Evolutionary conservation across 768 basidiomycete species (phyloP).

Genomic region (Mycena metata): DNA sequence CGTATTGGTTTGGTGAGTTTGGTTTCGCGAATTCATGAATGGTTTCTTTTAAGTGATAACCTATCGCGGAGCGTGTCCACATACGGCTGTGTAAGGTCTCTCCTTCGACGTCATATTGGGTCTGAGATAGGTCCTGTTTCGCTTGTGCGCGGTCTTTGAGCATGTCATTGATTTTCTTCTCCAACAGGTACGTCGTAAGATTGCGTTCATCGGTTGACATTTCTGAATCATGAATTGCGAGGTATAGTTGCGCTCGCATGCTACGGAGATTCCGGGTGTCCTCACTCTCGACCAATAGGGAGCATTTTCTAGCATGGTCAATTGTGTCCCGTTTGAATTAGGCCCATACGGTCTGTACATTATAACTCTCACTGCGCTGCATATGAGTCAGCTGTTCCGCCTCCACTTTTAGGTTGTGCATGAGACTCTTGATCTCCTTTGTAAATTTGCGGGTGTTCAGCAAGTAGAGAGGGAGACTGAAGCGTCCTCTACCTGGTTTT

Average conservation of each 20-base stretch:
- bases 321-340: constrained; percentile 9
- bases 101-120: too few relatives aligned
- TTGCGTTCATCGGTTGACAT: too few relatives aligned
- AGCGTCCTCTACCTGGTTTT: constrained; percentile 18
- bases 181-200: too few relatives aligned
- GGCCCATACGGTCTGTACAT: constrained; percentile 11
- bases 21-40: too few relatives aligned
- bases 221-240: background rate
- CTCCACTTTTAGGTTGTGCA: background rate
- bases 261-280: background rate
- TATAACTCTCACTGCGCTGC: background rate
- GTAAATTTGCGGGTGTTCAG: constrained; percentile 21
- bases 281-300: background rate
- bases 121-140: too few relatives aligned
- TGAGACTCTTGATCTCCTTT: background rate
- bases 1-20: too few relatives aligned
- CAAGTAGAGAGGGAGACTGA: constrained; percentile 18
- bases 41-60: too few relatives aligned
- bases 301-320: constrained; percentile 17
- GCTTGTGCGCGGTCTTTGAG: too few relatives aligned
- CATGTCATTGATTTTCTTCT: too few relatives aligned
- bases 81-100: too few relatives aligned
- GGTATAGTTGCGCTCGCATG: constrained; percentile 11
- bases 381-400: background rate
- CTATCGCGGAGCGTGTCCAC: too few relatives aligned